Evolutionary conservation across 108 stramenopile species (phyloP).

Genomic region (Tribonema minus): DNA sequence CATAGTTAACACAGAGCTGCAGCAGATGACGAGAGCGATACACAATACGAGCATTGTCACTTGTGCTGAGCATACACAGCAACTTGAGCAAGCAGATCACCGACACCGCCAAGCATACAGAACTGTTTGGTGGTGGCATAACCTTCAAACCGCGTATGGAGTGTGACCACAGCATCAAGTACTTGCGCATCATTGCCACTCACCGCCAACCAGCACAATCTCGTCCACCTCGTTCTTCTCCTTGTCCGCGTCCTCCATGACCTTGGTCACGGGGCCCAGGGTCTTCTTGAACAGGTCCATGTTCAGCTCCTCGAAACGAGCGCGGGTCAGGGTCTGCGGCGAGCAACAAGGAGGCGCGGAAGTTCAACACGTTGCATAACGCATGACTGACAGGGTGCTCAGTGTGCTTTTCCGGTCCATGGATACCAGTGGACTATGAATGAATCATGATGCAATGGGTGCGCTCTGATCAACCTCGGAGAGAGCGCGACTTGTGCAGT

Average conservation of each 20-base stretch:
- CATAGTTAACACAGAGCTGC: no score
- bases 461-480: not conserved
- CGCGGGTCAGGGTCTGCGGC: slow-evolving; percentile 74
- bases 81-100: no score
- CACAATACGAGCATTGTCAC: no score
- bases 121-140: no score
- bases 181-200: no score
- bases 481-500: not conserved
- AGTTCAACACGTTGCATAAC: no score
- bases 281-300: slow-evolving; percentile 94
- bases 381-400: not conserved
- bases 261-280: slow-evolving; percentile 76
- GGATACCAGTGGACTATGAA: not conserved
- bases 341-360: slow-evolving; percentile 65
- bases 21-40: no score
- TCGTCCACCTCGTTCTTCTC: slow-evolving; percentile 83
- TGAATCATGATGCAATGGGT: not conserved
- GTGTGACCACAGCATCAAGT: no score
- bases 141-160: no score
- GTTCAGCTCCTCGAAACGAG: slow-evolving; percentile 96
- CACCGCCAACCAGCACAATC: slow-evolving; percentile 93
- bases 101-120: no score
- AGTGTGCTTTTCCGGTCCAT: not conserved
- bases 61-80: no score
- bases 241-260: slow-evolving; percentile 82